A percentile compares a stretch with the other conserved stretches of the same genome.
Evolutionary conservation across 2,329 filamentous ascomycete genomes (phyloP).

Genomic region (Talaromyces sp.): DNA sequence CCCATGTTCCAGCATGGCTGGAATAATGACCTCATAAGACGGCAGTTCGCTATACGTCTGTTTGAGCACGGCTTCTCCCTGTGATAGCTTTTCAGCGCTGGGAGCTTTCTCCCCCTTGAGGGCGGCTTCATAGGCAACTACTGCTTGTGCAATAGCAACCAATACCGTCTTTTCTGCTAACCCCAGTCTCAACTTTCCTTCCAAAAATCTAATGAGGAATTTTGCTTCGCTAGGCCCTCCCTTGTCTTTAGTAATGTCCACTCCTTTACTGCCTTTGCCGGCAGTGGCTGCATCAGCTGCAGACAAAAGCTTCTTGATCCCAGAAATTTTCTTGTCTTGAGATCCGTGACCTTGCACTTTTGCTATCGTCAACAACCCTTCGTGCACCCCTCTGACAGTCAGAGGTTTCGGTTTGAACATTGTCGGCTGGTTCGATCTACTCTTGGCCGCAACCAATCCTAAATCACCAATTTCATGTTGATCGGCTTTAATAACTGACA

Average conservation of each 20-base stretch:
- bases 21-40: slow-evolving; percentile 91
- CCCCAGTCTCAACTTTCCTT: slow-evolving; percentile 88
- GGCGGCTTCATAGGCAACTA: slow-evolving; percentile 77
- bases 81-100: slow-evolving; percentile 68
- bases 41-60: slow-evolving; percentile 90
- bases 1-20: slow-evolving; percentile 79
- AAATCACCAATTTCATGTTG: slow-evolving; percentile 96
- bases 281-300: slow-evolving; percentile 70
- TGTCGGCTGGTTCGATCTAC: slow-evolving; percentile 86
- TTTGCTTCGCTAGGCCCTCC: slow-evolving; percentile 93
- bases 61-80: slow-evolving; percentile 82
- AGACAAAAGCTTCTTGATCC: slow-evolving; percentile 94
- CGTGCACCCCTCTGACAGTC: slow-evolving; percentile 79
- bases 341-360: slow-evolving; percentile 80
- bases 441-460: slow-evolving; percentile 91
- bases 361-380: slow-evolving; percentile 82
- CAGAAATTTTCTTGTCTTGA: slow-evolving; percentile 83
- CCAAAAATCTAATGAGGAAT: slow-evolving; percentile 84
- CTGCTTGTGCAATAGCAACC: slow-evolving; percentile 81
- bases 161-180: slow-evolving; percentile 89
- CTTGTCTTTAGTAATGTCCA: slow-evolving; percentile 88
- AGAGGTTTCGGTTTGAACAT: slow-evolving; percentile 97
- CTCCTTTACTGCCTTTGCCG: slow-evolving; percentile 58
- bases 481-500: slow-evolving; percentile 87
- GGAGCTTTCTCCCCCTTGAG: slow-evolving; percentile 57